Evolutionary conservation across 73 alveolate species (phyloP).

Genomic region (Symbiodinium natans): DNA sequence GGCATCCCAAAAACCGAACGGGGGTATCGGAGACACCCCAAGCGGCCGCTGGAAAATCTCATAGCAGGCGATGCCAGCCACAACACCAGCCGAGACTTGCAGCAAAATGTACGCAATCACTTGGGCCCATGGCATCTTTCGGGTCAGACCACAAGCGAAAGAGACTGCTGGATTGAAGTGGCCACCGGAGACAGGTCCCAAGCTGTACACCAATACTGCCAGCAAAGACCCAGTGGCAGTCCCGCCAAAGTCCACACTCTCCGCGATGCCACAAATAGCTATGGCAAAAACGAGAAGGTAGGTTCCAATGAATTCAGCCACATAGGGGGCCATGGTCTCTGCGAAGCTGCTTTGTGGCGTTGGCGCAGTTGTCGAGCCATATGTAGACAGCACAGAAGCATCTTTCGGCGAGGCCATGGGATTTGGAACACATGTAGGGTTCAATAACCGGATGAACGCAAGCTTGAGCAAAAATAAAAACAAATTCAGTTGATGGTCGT

Average conservation of each 20-base stretch:
- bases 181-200: conserved; percentile 62
- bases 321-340: conserved; percentile 37
- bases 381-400: neutral
- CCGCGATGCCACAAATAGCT: conserved; percentile 8
- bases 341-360: neutral
- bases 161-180: conserved; percentile 75
- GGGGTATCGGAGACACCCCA: conserved; percentile 54
- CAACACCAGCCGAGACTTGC: conserved; percentile 58
- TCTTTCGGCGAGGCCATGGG: neutral
- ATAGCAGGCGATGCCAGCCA: conserved; percentile 70
- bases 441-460: neutral
- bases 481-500: too few relatives aligned
- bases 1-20: conserved; percentile 49
- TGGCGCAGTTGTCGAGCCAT: conserved; percentile 30
- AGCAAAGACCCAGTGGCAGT: conserved; percentile 29
- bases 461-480: neutral
- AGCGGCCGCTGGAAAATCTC: conserved; percentile 35
- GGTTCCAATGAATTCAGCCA: conserved; percentile 90
- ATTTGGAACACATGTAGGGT: neutral
- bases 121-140: conserved; percentile 56
- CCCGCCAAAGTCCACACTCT: neutral
- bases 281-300: conserved; percentile 63
- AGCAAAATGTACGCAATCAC: conserved; percentile 35
- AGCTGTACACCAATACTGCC: conserved; percentile 35
- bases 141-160: conserved; percentile 42